Evolutionary conservation across 305 asterid genomes (phyloP), one percentile per base, ranked within the genome.

Genomic region (Rubia balearica): DNA sequence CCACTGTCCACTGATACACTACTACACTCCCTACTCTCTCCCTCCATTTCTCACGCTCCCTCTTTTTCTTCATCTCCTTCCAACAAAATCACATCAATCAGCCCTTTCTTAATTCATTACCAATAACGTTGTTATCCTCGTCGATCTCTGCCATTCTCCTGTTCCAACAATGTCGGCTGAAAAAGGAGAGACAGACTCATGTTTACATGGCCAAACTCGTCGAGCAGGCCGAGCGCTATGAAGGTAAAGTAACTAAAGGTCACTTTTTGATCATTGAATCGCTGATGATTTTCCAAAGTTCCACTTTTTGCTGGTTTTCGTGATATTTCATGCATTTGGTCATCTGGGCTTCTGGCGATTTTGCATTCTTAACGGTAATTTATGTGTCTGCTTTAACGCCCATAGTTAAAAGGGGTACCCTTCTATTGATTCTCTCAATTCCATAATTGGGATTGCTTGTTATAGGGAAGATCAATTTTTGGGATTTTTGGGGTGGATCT

Each of bases 181-280:
- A 74, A 85, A 81, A n/a, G 74, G 95, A 87, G 83, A 81, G 95
- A 75, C 87, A 86, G 68, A 80, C 84, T 65, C 87, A 84, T 68
- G 92, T 88, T 43, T 88, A 88, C 90, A 68, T 82, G 82, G 96
- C 92, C 69, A 90, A 88, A 83, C 87, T 88, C 5, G 83, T 95
- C 24, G 96, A 90, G 75, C 96, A 90, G 78, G 96, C 96, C 63
- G 96, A 90, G 75, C 96, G 95, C 22, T 90, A 90, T 45, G 96
- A 90, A 46, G 96, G 96, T 90, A 24, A 42, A 21, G 38, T 59
- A n/a, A n/a, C n/a, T n/a, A n/a, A n/a, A n/a, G n/a, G n/a, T 30
- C 45, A 12, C 43, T 5, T 43, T 36, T 8, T 42, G 0, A 12
- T n/a, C 61, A 3, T 41, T 2, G 42, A 19, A 24, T 7, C 41